Percentiles rank a stretch among this genome's conserved stretches.
phyloP scores from a whole-genome alignment of 2,329 filamentous ascomycete genomes.

The Fonsecaea monophora region DNA sequence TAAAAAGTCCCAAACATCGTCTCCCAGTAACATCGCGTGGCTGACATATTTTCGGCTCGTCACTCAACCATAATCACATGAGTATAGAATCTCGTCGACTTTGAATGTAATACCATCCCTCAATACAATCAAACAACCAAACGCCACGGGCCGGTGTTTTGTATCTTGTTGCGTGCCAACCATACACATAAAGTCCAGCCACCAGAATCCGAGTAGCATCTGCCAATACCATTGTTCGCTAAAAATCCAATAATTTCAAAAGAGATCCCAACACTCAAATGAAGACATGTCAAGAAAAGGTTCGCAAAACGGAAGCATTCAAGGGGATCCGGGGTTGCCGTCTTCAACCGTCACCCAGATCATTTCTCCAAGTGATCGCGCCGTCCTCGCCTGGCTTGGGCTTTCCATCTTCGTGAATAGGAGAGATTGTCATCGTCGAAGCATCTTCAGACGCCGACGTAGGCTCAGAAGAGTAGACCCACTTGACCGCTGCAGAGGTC shows the following conservation, averaged over 20 bases:
- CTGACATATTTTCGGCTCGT: neutral
- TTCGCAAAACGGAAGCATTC: neutral
- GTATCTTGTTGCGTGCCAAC: neutral
- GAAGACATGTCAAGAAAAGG: neutral
- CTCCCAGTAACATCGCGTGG: neutral
- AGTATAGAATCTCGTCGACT: neutral
- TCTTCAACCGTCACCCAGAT: conserved; percentile 25
- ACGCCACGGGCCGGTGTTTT: neutral
- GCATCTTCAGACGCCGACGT: conserved; percentile 10
- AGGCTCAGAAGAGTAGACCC: conserved; percentile 9
- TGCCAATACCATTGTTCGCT: neutral
- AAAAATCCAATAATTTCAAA: neutral
- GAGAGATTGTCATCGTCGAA: conserved; percentile 6
- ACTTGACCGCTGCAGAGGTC: neutral
- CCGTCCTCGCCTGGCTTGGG: conserved; percentile 1
- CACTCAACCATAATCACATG: neutral
- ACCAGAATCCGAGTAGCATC: neutral
- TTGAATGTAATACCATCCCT: neutral
- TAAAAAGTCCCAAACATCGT: neutral
- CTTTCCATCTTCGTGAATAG: conserved; percentile 3
- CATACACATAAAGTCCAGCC: neutral
- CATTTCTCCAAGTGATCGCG: conserved; percentile 17
- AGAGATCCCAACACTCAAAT: neutral
- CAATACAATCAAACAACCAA: neutral
- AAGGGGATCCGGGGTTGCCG: neutral